These are phyloP conservation scores for Lenzites betulinus DNA, from an alignment of 768 basidiomycete genomes.

Conservation along the genomic window DNA sequence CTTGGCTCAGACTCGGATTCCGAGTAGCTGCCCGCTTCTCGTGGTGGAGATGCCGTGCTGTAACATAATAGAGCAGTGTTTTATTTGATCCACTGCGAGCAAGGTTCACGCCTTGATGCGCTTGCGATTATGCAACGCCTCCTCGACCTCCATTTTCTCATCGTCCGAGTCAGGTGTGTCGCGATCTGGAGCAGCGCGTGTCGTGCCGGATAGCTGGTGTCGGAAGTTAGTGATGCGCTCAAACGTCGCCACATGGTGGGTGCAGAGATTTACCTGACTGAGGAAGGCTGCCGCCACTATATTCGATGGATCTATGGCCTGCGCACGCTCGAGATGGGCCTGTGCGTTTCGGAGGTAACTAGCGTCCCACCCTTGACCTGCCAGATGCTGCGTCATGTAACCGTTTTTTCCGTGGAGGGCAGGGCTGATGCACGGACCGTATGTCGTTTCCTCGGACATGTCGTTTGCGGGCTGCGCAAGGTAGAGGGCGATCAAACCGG, in stretches of 20 bases:
- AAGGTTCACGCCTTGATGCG: slow-evolving; percentile 33
- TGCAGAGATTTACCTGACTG: slow-evolving; percentile 43
- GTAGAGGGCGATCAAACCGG: slow-evolving; percentile 72
- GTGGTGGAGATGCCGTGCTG: background rate
- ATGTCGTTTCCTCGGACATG: slow-evolving; percentile 8
- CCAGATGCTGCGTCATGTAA: slow-evolving; percentile 16
- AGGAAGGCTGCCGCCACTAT: slow-evolving; percentile 55
- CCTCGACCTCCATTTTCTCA: slow-evolving; percentile 34
- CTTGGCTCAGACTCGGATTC: slow-evolving; percentile 79
- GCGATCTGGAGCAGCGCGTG: slow-evolving; percentile 12
- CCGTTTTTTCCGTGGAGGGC: background rate
- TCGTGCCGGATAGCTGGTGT: slow-evolving; percentile 20
- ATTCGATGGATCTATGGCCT: slow-evolving; percentile 58
- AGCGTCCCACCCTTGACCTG: slow-evolving; percentile 30
- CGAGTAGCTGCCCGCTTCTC: slow-evolving; percentile 28
- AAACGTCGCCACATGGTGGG: slow-evolving; percentile 12
- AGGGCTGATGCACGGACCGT: slow-evolving; percentile 3
- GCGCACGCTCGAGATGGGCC: slow-evolving; percentile 66
- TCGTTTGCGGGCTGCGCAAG: slow-evolving; percentile 46
- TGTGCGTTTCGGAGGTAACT: slow-evolving; percentile 55
- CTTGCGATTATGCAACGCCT: slow-evolving; percentile 35
- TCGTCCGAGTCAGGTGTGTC: slow-evolving; percentile 39
- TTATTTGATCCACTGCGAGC: background rate
- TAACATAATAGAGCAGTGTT: background rate
- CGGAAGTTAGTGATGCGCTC: background rate